These are phyloP conservation scores for Camelina sativa DNA, from an alignment of 345 rosid species.

Conservation along the genomic window DNA sequence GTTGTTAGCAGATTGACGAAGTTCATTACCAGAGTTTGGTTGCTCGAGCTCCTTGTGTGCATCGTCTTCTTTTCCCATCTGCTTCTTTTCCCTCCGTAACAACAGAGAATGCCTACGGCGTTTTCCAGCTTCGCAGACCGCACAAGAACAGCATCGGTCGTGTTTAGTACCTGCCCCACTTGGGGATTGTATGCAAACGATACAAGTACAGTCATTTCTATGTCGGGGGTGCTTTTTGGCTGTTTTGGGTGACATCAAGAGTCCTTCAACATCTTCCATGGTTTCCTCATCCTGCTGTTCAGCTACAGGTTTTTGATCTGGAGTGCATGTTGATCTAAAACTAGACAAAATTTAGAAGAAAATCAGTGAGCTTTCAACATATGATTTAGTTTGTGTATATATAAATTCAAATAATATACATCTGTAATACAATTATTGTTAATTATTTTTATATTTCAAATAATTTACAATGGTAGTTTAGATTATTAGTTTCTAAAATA, in stretches of 20 bases:
- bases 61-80: slow-evolving; percentile 60
- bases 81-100: slow-evolving; percentile 77
- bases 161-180: slow-evolving; percentile 92
- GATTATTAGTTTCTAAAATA: too few species aligned
- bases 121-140: slow-evolving; percentile 71
- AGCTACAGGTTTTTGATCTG: slow-evolving; percentile 58
- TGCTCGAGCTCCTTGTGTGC: slow-evolving; percentile 52
- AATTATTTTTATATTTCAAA: too few species aligned
- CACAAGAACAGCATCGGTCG: slow-evolving; percentile 76
- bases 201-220: slow-evolving; percentile 90
- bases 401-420: too few species aligned
- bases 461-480: too few species aligned
- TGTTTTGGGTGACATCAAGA: slow-evolving; percentile 66
- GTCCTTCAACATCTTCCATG: slow-evolving; percentile 70
- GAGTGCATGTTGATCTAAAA: slow-evolving; percentile 64
- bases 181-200: slow-evolving; percentile 93
- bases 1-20: slow-evolving; percentile 45
- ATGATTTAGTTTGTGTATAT: too few species aligned
- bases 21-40: slow-evolving; percentile 51
- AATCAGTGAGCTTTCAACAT: slow-evolving; percentile 29
- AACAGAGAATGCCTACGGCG: slow-evolving; percentile 77
- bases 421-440: too few species aligned
- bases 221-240: slow-evolving; percentile 95
- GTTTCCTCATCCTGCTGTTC: slow-evolving; percentile 57
- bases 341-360: slow-evolving; percentile 30